Evolutionary conservation across 495 filamentous ascomycete species (phyloP).

Genomic region (Podospora pseudocomata): DNA sequence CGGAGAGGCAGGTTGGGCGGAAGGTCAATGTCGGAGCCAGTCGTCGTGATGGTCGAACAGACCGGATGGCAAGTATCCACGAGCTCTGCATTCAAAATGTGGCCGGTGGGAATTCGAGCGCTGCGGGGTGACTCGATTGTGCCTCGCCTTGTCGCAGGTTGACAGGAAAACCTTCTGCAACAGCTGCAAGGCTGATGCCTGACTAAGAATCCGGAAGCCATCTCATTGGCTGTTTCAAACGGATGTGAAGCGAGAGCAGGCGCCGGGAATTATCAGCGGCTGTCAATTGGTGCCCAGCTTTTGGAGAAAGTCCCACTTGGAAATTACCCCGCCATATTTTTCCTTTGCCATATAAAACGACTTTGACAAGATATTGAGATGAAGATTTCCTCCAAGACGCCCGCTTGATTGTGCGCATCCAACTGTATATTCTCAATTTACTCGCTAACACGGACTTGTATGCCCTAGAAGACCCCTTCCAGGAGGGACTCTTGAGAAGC

Average conservation of each 20-base stretch:
- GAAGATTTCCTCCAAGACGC: neutral
- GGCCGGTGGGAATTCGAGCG: slow-evolving; percentile 20
- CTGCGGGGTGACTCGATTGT: slow-evolving; percentile 31
- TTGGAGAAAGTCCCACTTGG: neutral
- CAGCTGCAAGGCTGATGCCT: slow-evolving; percentile 23
- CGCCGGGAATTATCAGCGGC: neutral
- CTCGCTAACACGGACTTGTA: too few species aligned
- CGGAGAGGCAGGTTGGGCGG: slow-evolving; percentile 4
- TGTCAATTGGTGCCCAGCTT: slow-evolving; percentile 3
- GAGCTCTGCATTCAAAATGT: slow-evolving; percentile 27
- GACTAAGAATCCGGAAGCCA: neutral
- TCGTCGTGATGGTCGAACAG: slow-evolving; percentile 26
- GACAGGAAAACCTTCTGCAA: slow-evolving; percentile 23
- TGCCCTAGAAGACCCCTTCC: too few species aligned
- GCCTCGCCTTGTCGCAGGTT: slow-evolving; percentile 17
- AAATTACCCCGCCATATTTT: slow-evolving; percentile 4
- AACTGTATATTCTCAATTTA: too few species aligned
- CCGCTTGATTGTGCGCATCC: neutral
- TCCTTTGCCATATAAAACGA: neutral
- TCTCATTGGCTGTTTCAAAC: slow-evolving; percentile 8
- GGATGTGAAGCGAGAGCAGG: neutral
- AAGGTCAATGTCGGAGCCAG: slow-evolving; percentile 8
- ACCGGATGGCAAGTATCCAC: slow-evolving; percentile 30
- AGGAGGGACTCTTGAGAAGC: too few species aligned
- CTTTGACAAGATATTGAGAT: too few species aligned